These are phyloP conservation scores for Dioszegia crocea DNA, from an alignment of 768 basidiomycete genomes.

Conservation along the genomic window DNA sequence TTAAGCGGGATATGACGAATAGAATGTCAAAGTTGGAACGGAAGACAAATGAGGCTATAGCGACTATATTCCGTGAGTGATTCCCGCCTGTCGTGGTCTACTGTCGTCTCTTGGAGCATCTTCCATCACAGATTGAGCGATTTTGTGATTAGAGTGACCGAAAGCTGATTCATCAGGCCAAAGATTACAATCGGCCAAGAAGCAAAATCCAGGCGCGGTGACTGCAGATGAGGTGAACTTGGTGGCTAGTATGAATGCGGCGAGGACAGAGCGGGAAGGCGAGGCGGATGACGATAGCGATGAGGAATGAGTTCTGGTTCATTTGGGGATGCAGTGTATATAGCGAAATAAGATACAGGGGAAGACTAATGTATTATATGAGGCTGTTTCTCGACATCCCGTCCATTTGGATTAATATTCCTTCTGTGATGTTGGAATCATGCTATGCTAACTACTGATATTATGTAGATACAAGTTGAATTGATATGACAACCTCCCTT, in stretches of 20 bases:
- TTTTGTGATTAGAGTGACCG: background rate
- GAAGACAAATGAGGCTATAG: constrained; percentile 85
- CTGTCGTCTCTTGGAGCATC: no score
- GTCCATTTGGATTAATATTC: no score
- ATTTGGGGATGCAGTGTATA: background rate
- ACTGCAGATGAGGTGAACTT: constrained; percentile 33
- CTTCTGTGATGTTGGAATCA: constrained; percentile 10
- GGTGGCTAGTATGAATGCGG: constrained; percentile 43
- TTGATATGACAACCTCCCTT: background rate
- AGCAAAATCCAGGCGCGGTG: constrained; percentile 22
- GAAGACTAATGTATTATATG: no score
- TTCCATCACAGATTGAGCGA: background rate
- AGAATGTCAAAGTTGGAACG: constrained; percentile 73
- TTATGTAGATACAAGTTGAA: constrained; percentile 12
- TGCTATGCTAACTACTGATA: constrained; percentile 7
- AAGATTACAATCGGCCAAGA: constrained; percentile 44
- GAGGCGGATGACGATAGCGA: constrained; percentile 23
- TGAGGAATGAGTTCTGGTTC: constrained; percentile 25
- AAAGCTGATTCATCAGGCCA: constrained; percentile 28
- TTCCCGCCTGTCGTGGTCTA: no score
- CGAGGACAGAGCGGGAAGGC: constrained; percentile 36
- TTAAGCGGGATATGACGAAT: constrained; percentile 76
- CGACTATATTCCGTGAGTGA: constrained; percentile 87
- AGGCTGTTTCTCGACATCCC: no score
- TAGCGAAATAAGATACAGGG: no score